Evolutionary conservation across 2,329 filamentous ascomycete species (phyloP), one percentile per base, ranked within the genome.

Genomic region (Monosporascus sp.): DNA sequence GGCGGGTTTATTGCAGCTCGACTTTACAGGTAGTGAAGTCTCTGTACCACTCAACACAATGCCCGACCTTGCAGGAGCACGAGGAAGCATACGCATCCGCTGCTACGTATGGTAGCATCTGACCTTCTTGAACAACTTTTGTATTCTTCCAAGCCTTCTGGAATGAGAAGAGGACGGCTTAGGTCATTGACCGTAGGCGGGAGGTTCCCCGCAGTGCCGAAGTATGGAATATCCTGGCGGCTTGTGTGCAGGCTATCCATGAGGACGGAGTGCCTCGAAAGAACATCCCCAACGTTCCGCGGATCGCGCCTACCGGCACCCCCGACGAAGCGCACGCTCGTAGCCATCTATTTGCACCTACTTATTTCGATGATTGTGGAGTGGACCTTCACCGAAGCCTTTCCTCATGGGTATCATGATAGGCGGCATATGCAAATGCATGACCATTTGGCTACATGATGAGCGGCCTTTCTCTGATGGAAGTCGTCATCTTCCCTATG

Each of bases 361-460:
- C 43, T 46, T 46, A 46, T 46, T 46, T 27, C 24, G 24, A 46
- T 16, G 22, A 46, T 26, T 31, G 3, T 46, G 43, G 24, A n/a
- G 43, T 19, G 14, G 22, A 17, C 17, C 43, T 46, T 46, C 43
- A 31, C 43, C 43, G 43, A 19, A 31, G 43, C 16, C 2, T 17
- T 26, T 7, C 26, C 22, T n/a, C 43, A 26, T 46, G 53, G 40
- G 50, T 49, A 34, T 53, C 54, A 56, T 63, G 61, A 62, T 58
- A 51, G 59, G 40, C 53, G 61, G 61, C 62, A 64, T 57, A 56
- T 56, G 52, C 48, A 50, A 49, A 57, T 57, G 59, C 56, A 58
- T 52, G 27, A 53, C 56, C 53, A 47, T 48, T 48, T 40, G 49
- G 36, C 51, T 55, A 55, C 54, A 55, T 46, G 27, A 37, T 50